A percentile compares a stretch with the other conserved stretches of the same genome.
Conservation (phyloP, 2,329 filamentous ascomycete species). For the Pochonia chlamydosporia region DNA sequence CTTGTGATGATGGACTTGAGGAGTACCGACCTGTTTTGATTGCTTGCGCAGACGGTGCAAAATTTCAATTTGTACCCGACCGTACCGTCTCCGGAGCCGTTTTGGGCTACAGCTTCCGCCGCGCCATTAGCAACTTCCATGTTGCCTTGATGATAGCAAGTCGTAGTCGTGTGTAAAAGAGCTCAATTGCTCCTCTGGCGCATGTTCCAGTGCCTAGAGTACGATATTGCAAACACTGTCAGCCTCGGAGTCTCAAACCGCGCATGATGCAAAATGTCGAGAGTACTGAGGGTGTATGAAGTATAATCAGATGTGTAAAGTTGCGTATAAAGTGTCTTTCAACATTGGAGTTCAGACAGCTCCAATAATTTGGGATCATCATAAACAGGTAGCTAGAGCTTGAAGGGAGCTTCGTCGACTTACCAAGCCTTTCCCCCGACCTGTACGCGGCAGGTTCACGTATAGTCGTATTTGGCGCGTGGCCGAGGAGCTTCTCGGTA, state of each 20-base stretch:
- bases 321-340: conserved; percentile 57
- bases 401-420: neutral
- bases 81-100: conserved; percentile 42
- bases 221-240: neutral
- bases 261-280: neutral
- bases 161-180: neutral
- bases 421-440: neutral
- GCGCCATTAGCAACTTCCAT: conserved; percentile 41
- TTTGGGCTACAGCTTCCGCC: conserved; percentile 26
- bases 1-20: neutral
- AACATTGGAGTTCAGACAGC: conserved; percentile 66
- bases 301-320: conserved; percentile 20
- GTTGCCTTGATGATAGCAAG: neutral
- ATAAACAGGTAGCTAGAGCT: conserved; percentile 18
- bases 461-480: conserved; percentile 2
- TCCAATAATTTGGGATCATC: conserved; percentile 61
- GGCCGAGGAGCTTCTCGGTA: conserved; percentile 7
- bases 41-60: conserved; percentile 98
- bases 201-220: neutral
- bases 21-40: conserved; percentile 76
- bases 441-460: neutral
- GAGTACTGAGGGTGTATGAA: too few relatives aligned
- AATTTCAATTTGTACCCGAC: conserved; percentile 86
- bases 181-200: neutral
- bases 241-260: neutral